These are phyloP conservation scores for Cyberlindnera meyerae DNA, from an alignment of 805 yeast species.

Conservation along the genomic window DNA sequence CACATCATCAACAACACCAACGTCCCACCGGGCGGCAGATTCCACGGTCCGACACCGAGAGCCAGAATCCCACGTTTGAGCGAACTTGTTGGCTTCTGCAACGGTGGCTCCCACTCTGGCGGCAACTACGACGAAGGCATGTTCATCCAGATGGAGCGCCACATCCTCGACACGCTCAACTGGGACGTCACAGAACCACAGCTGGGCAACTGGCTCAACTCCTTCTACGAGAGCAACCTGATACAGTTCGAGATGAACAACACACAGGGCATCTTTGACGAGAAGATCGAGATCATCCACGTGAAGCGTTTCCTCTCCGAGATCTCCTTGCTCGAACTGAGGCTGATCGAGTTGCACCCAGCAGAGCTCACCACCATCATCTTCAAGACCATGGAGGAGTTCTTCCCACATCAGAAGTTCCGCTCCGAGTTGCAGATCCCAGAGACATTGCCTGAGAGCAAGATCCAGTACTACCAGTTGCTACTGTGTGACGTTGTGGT, in stretches of 20 bases:
- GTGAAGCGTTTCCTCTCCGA: slow-evolving; percentile 48
- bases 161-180: slow-evolving; percentile 62
- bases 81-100: slow-evolving; percentile 70
- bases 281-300: slow-evolving; percentile 36
- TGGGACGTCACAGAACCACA: slow-evolving; percentile 73
- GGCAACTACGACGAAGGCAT: slow-evolving; percentile 60
- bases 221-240: slow-evolving; percentile 39
- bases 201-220: slow-evolving; percentile 41
- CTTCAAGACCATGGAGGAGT: slow-evolving; percentile 15
- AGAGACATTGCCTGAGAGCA: slow-evolving; percentile 3
- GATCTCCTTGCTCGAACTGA: slow-evolving; percentile 42
- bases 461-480: slow-evolving; percentile 11
- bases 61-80: slow-evolving; percentile 67
- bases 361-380: slow-evolving; percentile 24
- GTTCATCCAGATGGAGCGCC: slow-evolving; percentile 85
- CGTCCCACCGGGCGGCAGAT: slow-evolving; percentile 54
- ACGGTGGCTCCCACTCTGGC: slow-evolving; percentile 46
- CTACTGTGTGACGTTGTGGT: slow-evolving; percentile 10
- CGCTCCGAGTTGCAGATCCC: slow-evolving; percentile 16
- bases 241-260: slow-evolving; percentile 33
- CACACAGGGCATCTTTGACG: slow-evolving; percentile 13
- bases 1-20: slow-evolving; percentile 52
- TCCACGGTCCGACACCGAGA: slow-evolving; percentile 66
- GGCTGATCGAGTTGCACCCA: slow-evolving; percentile 36
- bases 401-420: slow-evolving; percentile 10